Conservation (phyloP, 1,284 basidiomycete genomes). For the Moesziomyces sp. region DNA sequence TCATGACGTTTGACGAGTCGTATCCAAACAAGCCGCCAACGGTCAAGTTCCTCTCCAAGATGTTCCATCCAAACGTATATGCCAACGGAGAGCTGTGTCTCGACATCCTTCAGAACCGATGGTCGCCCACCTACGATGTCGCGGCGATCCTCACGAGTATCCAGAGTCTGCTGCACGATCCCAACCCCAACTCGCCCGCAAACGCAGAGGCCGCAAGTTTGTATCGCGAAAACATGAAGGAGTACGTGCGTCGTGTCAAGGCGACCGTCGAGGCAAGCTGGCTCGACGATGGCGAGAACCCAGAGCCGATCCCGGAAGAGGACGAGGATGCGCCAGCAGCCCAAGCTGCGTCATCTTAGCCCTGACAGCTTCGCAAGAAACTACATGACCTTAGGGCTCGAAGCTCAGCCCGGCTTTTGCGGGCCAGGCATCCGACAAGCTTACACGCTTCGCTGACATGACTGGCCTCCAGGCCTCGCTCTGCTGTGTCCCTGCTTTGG, state of each 20-base stretch:
- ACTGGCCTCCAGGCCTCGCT: too few species aligned
- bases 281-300: slow-evolving; percentile 63
- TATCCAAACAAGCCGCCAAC: slow-evolving; percentile 98
- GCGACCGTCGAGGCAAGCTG: slow-evolving; percentile 70
- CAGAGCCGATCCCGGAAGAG: slow-evolving; percentile 30
- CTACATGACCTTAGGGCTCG: too few species aligned
- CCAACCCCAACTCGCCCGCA: slow-evolving; percentile 93
- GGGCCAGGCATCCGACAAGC: too few species aligned
- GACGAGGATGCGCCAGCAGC: slow-evolving; percentile 21
- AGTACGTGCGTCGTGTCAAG: slow-evolving; percentile 91
- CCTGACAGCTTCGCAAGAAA: too few species aligned
- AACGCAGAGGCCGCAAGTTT: slow-evolving; percentile 97
- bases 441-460: too few species aligned
- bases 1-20: slow-evolving; percentile 94
- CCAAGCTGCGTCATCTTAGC: too few species aligned
- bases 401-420: too few species aligned
- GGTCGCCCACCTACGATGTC: slow-evolving; percentile 98
- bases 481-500: too few species aligned
- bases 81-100: slow-evolving; percentile 97
- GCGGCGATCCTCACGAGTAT: slow-evolving; percentile 96
- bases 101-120: slow-evolving; percentile 96
- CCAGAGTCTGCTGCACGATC: slow-evolving; percentile 93
- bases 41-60: slow-evolving; percentile 94
- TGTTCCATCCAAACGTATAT: slow-evolving; percentile 99
- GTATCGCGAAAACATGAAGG: slow-evolving; percentile 98